Base-by-base conservation (phyloP, 2,329 filamentous ascomycete genomes). In the Calonectria pseudoreteaudii region DNA sequence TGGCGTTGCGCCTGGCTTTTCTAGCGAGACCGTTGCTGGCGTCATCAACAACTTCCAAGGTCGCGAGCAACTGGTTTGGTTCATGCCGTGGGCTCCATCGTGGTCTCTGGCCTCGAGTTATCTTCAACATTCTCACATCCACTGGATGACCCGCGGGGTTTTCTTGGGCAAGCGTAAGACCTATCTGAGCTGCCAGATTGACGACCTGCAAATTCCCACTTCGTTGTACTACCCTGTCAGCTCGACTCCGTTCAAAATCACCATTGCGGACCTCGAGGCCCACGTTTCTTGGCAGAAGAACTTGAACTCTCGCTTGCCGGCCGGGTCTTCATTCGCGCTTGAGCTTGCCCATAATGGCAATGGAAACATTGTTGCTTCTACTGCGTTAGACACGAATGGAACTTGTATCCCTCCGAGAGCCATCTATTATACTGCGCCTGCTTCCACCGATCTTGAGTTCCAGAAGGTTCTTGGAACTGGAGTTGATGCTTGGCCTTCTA, bases 281-380 rank as follows among this genome's bases (percentile, higher is more conserved):
- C 74, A 76, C 8, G 70, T 76, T 34, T 23, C 65, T 16, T 76
- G 74, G 74, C 74, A 76, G 53, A 44, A 41, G 9, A 68, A 28
- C 53, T 50, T 76, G 23, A 76, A 76, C 30, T 18, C 62, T 18
- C 74, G 74, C 16, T 67, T 76, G 2, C 74, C 74, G 11, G 36
- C 71, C 30, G 74, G 74, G 6, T 76, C 74, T 0, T 50, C 67
- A 23, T 71, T 73, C 26, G 49, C 73, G 47, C 70, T 76, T 2
- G 74, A 76, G 73, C 52, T 76, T 28, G 74, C 60, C 8, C 74
- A 76, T 34, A 76, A 76, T n/a, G 70, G 74, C 3, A 76, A 76
- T 52, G 74, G 74, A 3, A 73, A 76, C 41, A 68, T 76, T 18
- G 72, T 76, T n/a, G 69, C 74, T 14, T 34, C 47, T 18, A 66